Evolutionary conservation across 768 basidiomycete genomes (phyloP).

Genomic region (Mrakia frigida): DNA sequence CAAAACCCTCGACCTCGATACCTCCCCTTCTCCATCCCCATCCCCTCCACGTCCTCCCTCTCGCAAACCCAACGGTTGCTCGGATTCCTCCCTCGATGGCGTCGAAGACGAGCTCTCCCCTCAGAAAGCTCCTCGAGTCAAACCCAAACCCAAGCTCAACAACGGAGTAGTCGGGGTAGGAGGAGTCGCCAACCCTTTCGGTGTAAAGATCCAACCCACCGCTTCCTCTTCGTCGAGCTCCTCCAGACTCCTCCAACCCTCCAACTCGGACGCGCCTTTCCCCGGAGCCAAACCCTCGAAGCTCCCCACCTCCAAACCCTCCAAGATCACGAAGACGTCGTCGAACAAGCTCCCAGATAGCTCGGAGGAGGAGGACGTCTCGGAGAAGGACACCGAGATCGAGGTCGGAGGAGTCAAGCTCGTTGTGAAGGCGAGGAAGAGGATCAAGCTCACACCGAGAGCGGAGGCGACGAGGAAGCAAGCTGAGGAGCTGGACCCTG

Average conservation of each 20-base stretch:
- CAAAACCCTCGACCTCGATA: background rate
- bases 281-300: background rate
- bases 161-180: too few relatives aligned
- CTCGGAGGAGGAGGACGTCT: background rate
- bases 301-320: background rate
- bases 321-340: background rate
- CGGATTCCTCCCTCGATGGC: background rate
- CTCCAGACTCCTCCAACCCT: background rate
- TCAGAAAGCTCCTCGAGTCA: background rate
- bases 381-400: background rate
- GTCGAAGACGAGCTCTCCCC: background rate
- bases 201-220: background rate
- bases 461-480: background rate
- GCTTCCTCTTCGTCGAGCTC: background rate
- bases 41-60: background rate
- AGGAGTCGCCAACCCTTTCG: background rate
- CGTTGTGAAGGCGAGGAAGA: background rate
- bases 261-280: background rate
- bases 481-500: background rate
- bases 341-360: background rate
- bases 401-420: background rate
- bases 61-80: background rate
- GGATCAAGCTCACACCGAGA: background rate
- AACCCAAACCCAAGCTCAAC: background rate
- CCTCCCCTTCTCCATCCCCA: background rate